Percentiles rank a stretch among this genome's conserved stretches.
phyloP scores from a whole-genome alignment of 1,139 yeast genomes.

The Pichia sp. region DNA sequence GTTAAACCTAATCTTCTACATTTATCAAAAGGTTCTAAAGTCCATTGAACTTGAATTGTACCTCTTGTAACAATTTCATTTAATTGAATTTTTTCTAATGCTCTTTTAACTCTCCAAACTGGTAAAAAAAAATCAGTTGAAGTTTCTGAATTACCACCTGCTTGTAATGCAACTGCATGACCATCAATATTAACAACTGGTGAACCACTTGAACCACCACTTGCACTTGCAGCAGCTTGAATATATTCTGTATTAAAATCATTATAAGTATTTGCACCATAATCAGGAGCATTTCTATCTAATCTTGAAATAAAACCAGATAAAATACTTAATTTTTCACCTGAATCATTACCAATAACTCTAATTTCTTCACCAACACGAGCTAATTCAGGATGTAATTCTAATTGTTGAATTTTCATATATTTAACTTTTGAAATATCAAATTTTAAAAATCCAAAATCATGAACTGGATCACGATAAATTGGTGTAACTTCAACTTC shows the following conservation, averaged over 20 bases:
- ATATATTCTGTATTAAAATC: slow-evolving; percentile 95
- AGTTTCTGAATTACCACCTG: slow-evolving; percentile 89
- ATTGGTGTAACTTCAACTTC: slow-evolving; percentile 83
- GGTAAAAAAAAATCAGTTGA: slow-evolving; percentile 92
- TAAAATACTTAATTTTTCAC: slow-evolving; percentile 83
- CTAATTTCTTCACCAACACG: slow-evolving; percentile 86
- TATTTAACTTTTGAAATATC: slow-evolving; percentile 68
- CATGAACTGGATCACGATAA: slow-evolving; percentile 83
- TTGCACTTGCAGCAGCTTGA: slow-evolving; percentile 94
- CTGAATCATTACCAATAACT: slow-evolving; percentile 95
- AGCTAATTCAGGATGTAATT: slow-evolving; percentile 75
- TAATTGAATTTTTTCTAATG: slow-evolving; percentile 65
- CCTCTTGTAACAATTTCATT: slow-evolving; percentile 62
- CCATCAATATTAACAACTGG: slow-evolving; percentile 91
- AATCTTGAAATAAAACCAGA: slow-evolving; percentile 86
- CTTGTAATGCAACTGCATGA: slow-evolving; percentile 84
- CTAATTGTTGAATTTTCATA: slow-evolving; percentile 61
- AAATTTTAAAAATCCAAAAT: slow-evolving; percentile 73
- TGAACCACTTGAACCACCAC: slow-evolving; percentile 94
- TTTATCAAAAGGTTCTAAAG: slow-evolving; percentile 80
- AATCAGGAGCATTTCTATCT: slow-evolving; percentile 93
- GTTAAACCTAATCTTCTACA: slow-evolving; percentile 84
- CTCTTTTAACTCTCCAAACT: slow-evolving; percentile 74
- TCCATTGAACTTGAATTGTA: slow-evolving; percentile 90
- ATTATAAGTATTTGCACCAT: slow-evolving; percentile 82